Evolutionary conservation across 2,329 filamentous ascomycete genomes (phyloP), one percentile per base, ranked within the genome.

Genomic region (Fulvia fulva): DNA sequence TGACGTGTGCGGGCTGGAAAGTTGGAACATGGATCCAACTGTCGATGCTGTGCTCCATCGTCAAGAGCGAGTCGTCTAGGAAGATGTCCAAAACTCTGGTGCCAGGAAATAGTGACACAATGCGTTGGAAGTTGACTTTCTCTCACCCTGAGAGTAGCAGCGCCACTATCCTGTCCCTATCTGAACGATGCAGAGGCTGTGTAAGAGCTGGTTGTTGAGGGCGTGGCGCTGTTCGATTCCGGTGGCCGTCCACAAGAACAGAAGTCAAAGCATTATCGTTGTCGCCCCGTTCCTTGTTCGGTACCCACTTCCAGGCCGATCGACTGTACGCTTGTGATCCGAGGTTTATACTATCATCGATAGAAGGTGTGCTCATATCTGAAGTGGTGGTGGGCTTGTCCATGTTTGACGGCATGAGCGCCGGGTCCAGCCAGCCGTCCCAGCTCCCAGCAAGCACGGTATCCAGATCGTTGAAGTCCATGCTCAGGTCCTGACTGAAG

Each of bases 11-110:
- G 12, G 57, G 52, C 12, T 43, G 56, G 34, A 60, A 64, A 2
- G 62, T 61, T 3, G 62, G 62, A 3, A 62, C 57, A 22, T 64
- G 62, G 12, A 64, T 59, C 62, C 62, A 64, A 49, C 57, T 59
- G 44, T 62, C 62, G 14, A 64, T 64, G 26, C 57, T 64, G 56
- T 64, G 62, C 53, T 64, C 62, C 62, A 64, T 62, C 5, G 46
- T 57, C 28, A 60, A 51, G 14, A 64, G 49, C 30, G 53, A 62
- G 53, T 64, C 62, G 23, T 64, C 59, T 28, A 64, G 50, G 32
- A 64, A 62, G 47, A 59, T 52, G 43, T 64, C 60, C 22, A 64
- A 49, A 1, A 64, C 62, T 43, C 56, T 62, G 14, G 51, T 43
- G 11, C 47, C 57, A 6, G 62, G 62, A 28, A 64, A 64, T 7